Evolutionary conservation across 805 yeast species (phyloP), one percentile per base, ranked within the genome.

Genomic region (Myxozyma lipomycoides): DNA sequence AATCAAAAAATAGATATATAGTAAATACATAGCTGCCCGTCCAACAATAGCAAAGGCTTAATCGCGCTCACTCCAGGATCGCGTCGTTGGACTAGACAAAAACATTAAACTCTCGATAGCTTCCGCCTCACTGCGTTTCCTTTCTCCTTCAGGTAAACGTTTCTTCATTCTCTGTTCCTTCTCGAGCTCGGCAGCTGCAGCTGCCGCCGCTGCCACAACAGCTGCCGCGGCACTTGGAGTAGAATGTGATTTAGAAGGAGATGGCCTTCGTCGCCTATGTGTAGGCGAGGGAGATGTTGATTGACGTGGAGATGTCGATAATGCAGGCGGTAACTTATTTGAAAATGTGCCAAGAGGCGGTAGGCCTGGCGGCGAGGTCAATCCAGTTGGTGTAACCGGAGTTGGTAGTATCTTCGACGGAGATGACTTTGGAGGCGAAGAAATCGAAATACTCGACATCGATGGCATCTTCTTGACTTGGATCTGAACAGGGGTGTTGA

Each of bases 81-180:
- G 41, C 9, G 58, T 45, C 22, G 58, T 50, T 18, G 59, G 59
- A 40, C 59, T 55, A 9, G 55, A 49, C 22, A 55, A 32, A 45
- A 55, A 55, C 57, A 55, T 55, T 21, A 55, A 39, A 23, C 53
- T 52, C 48, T 55, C 59, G 23, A 55, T 40, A 22, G 59, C 59
- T 19, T 55, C 59, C 18, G 41, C 59, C 49, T 55, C 59, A 34
- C 53, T 52, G 48, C 28, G 39, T 26, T 49, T 47, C 23, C 55
- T 39, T 21, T 46, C 45, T 21, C 28, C 46, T 2, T 28, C 36
- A n/a, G 15, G 9, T 9, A 36, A 35, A 25, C 28, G 42, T 49
- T 30, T n/a, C 32, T 10, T 9, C 26, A 18, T 19, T 39, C 17
- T 21, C 34, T 39, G 26, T 45, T 40, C 47, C 17, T 35, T 35